phyloP scores from a whole-genome alignment of 768 basidiomycete species.

The Pulveroboletus sp. region DNA sequence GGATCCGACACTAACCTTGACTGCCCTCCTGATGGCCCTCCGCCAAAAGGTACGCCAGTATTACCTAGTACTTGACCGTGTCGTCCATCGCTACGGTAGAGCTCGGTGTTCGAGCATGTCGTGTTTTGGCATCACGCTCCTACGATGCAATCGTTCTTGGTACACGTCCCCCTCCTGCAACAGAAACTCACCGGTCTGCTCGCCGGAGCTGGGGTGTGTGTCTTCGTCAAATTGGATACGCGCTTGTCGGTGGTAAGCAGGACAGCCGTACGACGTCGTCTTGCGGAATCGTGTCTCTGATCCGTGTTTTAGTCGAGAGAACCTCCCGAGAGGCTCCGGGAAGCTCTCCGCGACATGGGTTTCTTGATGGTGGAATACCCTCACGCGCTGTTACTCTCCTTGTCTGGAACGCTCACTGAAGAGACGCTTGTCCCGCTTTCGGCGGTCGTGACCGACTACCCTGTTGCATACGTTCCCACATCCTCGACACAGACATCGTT shows the following conservation, averaged over 20 bases:
- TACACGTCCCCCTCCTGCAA: constrained; percentile 34
- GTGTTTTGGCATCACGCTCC: constrained; percentile 42
- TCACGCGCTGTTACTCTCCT: constrained; percentile 21
- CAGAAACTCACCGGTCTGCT: constrained; percentile 7
- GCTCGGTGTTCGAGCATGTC: constrained; percentile 36
- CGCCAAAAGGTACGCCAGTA: constrained; percentile 32
- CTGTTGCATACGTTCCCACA: constrained; percentile 50
- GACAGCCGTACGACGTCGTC: not conserved
- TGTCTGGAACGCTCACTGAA: constrained; percentile 27
- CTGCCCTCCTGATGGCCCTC: constrained; percentile 35
- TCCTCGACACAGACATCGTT: constrained; percentile 34
- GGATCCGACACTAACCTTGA: constrained; percentile 32
- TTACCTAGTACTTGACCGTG: constrained; percentile 5
- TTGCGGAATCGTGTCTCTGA: not conserved
- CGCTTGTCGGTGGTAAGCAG: constrained; percentile 20
- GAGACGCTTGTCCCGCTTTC: constrained; percentile 46
- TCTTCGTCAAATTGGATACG: constrained; percentile 19
- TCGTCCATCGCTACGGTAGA: not conserved
- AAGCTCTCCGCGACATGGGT: constrained; percentile 11
- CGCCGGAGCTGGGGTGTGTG: not conserved
- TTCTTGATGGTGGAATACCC: constrained; percentile 3
- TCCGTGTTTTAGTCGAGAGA: constrained; percentile 8
- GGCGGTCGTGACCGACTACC: constrained; percentile 57
- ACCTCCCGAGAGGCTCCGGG: constrained; percentile 9
- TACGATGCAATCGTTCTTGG: constrained; percentile 52